phyloP scores from a whole-genome alignment of 2,329 filamentous ascomycete species.

The Microcyclosporella mali region DNA sequence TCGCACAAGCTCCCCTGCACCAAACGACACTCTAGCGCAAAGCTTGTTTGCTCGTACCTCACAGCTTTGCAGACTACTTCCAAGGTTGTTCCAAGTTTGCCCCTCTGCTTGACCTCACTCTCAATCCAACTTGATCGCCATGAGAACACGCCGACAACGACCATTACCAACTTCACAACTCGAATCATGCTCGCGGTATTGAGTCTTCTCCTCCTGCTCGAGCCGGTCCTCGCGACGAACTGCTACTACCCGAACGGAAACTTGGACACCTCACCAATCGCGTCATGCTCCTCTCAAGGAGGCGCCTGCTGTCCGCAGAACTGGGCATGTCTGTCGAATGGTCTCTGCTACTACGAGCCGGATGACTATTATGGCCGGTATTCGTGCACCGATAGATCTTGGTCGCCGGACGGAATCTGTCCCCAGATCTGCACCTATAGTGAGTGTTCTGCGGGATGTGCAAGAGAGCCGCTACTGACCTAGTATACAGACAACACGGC shows the following conservation, averaged over 20 bases:
- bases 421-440: conserved; percentile 26
- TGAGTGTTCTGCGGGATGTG: conserved; percentile 7
- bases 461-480: not conserved
- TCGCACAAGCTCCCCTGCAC: no score
- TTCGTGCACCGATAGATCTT: conserved; percentile 31
- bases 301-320: conserved; percentile 31
- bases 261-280: conserved; percentile 24
- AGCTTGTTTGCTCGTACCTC: no score
- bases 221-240: conserved; percentile 7
- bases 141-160: no score
- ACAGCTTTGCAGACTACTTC: no score
- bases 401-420: conserved; percentile 22
- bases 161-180: no score
- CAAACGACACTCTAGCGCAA: no score
- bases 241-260: conserved; percentile 35
- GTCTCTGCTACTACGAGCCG: conserved; percentile 27
- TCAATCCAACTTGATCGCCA: no score
- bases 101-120: no score
- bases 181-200: not conserved
- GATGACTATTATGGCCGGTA: conserved; percentile 26
- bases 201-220: not conserved
- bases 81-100: no score
- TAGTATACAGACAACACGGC: conserved; percentile 15
- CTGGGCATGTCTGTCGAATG: conserved; percentile 32
- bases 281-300: conserved; percentile 23